A percentile compares a stretch with the other conserved stretches of the same genome.
phyloP scores from a whole-genome alignment of 192 early-diverging fungal species.

The Spizellomyces sp. region DNA sequence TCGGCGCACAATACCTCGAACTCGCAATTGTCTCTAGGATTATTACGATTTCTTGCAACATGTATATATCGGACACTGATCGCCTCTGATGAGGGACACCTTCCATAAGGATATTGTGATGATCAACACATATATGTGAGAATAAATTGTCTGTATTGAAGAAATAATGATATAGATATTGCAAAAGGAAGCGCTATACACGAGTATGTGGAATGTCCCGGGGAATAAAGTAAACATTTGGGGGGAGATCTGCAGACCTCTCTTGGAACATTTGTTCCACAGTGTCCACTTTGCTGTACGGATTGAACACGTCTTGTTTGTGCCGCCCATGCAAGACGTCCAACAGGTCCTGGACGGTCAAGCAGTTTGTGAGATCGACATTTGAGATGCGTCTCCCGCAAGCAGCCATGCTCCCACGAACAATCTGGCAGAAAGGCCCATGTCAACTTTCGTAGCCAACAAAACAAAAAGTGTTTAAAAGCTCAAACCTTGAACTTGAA shows the following conservation, averaged over 20 bases:
- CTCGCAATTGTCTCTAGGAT: too few relatives aligned
- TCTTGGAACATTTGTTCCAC: slow-evolving; percentile 24
- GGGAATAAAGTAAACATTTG: slow-evolving; percentile 20
- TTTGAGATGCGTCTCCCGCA: slow-evolving; percentile 7
- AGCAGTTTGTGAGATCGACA: slow-evolving; percentile 21
- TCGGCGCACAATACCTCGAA: too few relatives aligned
- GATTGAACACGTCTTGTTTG: neutral
- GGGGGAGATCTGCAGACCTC: slow-evolving; percentile 3
- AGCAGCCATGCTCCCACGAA: slow-evolving; percentile 12
- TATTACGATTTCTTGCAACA: too few relatives aligned
- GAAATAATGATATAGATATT: too few relatives aligned
- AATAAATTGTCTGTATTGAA: too few relatives aligned
- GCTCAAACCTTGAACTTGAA: slow-evolving; percentile 24
- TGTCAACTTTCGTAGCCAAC: neutral
- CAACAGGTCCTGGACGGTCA: slow-evolving; percentile 14
- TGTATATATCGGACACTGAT: too few relatives aligned
- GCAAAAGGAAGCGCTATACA: too few relatives aligned
- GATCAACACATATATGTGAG: too few relatives aligned
- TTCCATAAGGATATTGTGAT: too few relatives aligned
- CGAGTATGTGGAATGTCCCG: neutral
- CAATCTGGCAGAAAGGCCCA: slow-evolving; percentile 8
- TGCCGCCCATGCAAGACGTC: neutral
- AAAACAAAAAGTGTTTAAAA: neutral
- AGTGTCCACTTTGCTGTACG: slow-evolving; percentile 23
- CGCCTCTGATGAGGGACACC: too few relatives aligned